Conservation (phyloP, 805 yeast genomes). For the Myxozyma sirexii region DNA sequence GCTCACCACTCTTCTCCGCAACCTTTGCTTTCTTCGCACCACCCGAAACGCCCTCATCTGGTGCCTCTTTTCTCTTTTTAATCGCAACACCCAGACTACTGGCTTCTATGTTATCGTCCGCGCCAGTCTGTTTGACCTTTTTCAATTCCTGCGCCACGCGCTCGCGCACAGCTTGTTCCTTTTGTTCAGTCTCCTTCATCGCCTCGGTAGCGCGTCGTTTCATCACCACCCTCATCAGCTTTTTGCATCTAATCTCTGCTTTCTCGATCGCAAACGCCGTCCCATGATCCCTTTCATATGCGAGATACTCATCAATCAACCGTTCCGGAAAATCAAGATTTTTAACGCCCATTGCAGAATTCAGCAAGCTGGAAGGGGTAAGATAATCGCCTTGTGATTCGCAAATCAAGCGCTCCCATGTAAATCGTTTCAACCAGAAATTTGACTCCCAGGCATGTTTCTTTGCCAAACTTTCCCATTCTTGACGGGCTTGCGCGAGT, state of each 20-base stretch:
- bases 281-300: constrained; percentile 47
- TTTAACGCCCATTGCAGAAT: constrained; percentile 40
- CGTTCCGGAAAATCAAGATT: constrained; percentile 56
- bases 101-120: too few species aligned
- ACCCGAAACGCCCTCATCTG: background rate
- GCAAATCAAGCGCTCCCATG: constrained; percentile 43
- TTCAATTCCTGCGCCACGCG: background rate
- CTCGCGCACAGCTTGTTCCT: constrained; percentile 14
- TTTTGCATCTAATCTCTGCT: constrained; percentile 40
- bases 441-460: constrained; percentile 46
- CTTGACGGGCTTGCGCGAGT: constrained; percentile 9
- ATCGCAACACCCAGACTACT: background rate
- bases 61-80: constrained; percentile 2
- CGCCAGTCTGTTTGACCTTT: too few species aligned
- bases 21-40: constrained; percentile 10
- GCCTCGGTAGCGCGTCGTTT: constrained; percentile 24
- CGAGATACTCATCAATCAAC: constrained; percentile 50
- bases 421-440: constrained; percentile 52
- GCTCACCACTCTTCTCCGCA: constrained; percentile 12
- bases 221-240: constrained; percentile 33
- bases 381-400: constrained; percentile 39
- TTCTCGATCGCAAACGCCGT: constrained; percentile 35
- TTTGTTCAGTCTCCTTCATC: constrained; percentile 22
- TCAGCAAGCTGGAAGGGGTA: constrained; percentile 41
- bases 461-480: constrained; percentile 38